Base-by-base conservation (phyloP, 441 rosid species). In the Francoa sonchifolia region DNA sequence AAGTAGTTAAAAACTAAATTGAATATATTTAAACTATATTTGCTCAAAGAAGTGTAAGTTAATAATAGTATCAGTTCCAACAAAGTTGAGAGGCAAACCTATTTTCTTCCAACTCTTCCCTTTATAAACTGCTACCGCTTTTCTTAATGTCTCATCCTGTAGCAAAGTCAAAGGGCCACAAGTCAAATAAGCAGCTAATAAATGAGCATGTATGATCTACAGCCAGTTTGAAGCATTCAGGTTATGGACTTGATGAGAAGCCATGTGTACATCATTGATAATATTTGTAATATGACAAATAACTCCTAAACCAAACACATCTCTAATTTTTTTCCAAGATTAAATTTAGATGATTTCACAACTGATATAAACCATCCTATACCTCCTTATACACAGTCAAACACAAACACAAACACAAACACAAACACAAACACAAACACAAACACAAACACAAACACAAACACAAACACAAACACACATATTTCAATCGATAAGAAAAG, bases 71-170 rank as follows among this genome's bases (percentile, higher is more conserved):
- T 11, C 22, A 22, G n/a, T 30, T 27, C 28, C 44, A 18, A 38
- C 16, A 3, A 18, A 45, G 40, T 30, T 32, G 44, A 46, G 61
- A 31, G 44, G 42, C 36, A 30, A 23, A 82, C 99, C 99, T 50
- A 87, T 83, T 69, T 73, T 87, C 72, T 83, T 92, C 97, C 99
- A 92, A 63, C 74, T 77, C 67, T 87, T 92, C 52, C 90, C 99
- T 38, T 77, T 83, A 48, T 40, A 77, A 28, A 53, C 62, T 37
- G 73, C 66, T 54, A 87, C 97, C 19, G 99, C 99, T 52, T 33
- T 72, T 61, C 84, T 69, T 67, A 92, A 64, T 22, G 82, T 87
- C 66, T 86, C 97, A 61, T 92, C 99, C 99, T 92, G 78, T 28
- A 73, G 22, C 32, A 44, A 7, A 43, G n/a, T 44, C 20, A 31